Base-by-base conservation (phyloP, 345 rosid genomes). In the Eucalyptus decipiens region DNA sequence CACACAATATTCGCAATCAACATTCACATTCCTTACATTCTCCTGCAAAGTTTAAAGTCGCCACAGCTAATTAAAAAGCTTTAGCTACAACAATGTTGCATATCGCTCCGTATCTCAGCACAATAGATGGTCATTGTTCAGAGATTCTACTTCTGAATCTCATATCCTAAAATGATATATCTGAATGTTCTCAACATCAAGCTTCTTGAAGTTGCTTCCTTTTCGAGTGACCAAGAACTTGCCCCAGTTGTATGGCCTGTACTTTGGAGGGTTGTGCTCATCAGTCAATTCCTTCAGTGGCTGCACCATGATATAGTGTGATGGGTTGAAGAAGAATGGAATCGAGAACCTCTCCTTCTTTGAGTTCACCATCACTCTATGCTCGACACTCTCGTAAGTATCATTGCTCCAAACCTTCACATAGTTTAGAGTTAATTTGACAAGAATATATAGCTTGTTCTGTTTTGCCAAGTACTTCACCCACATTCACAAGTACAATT, bases 321-420 rank as follows among this genome's bases (percentile, higher is more conserved):
- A 90, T 2, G 96, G 97, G 86, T 91, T 90, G 87, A 97, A 95
- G 96, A 97, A 95, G 90, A 93, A 93, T 1, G 99, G 96, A 65
- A 92, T 87, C 2, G 97, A 96, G 87, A 92, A 94, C 89, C 98
- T 93, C 87, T 95, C 98, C 89, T 88, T 95, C 89, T 91, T 87
- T 3, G 96, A 50, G 88, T 97, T 96, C 92, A 93, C 97, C 43
- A 91, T 90, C 88, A 93, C 98, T 89, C 98, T 95, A 62, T 97
- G 98, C 93, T 97, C 99, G 85, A 93, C 95, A 88, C 97, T 97
- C 95, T 94, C 93, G 48, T 95, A 96, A 49, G 80, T 50, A 23
- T 94, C 97, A 87, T 97, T 96, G 92, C 93, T 95, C 98, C 99
- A 97, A 14, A 94, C 98, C 99, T 97, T 19, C 15, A 37, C 28